A percentile compares a stretch with the other conserved stretches of the same genome.
Conservation (phyloP, 768 basidiomycete genomes). For the Tephrocybe sp. region DNA sequence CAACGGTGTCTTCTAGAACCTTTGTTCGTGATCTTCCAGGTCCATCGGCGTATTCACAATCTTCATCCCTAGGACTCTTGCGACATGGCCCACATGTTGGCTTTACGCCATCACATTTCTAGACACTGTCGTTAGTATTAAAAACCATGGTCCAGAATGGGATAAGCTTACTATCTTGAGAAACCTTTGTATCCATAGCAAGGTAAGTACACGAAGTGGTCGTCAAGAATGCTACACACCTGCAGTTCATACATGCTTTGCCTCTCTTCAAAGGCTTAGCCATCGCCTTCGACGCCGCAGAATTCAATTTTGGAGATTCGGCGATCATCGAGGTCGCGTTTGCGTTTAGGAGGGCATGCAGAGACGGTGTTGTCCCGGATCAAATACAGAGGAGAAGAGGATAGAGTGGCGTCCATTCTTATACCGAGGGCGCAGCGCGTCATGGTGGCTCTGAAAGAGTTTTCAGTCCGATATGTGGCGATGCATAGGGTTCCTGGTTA, state of each 20-base stretch:
- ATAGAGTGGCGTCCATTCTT: conserved; percentile 27
- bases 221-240: conserved; percentile 26
- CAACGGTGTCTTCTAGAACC: conserved; percentile 56
- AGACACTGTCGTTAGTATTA: conserved; percentile 6
- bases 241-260: conserved; percentile 54
- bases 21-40: conserved; percentile 58
- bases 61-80: conserved; percentile 55
- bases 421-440: conserved; percentile 23
- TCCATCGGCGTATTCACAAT: conserved; percentile 72
- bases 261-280: conserved; percentile 49
- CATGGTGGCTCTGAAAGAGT: neutral
- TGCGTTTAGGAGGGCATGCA: conserved; percentile 14
- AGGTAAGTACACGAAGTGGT: neutral
- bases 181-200: conserved; percentile 28
- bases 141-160: neutral
- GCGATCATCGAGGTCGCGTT: conserved; percentile 36
- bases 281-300: conserved; percentile 25
- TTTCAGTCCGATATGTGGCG: conserved; percentile 11
- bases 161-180: conserved; percentile 45
- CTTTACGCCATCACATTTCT: conserved; percentile 68
- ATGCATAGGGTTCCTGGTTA: conserved; percentile 10
- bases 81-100: conserved; percentile 66
- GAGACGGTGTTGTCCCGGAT: conserved; percentile 32
- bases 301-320: conserved; percentile 30
- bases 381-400: conserved; percentile 25